Evolutionary conservation across 331 rosid genomes (phyloP).

Genomic region (Quercus lobata): DNA sequence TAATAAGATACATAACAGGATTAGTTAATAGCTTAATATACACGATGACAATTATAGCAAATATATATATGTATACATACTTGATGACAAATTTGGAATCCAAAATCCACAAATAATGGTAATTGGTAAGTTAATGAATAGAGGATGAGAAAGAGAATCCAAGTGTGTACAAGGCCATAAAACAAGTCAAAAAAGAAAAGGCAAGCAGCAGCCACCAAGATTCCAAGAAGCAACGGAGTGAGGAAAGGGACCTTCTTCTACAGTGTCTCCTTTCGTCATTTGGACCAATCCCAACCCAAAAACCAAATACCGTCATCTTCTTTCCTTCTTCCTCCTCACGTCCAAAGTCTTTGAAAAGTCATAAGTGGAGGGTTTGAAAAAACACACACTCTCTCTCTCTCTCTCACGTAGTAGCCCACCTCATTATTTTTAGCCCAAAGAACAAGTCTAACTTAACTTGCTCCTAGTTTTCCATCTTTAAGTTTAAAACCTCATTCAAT

Average conservation of each 20-base stretch:
- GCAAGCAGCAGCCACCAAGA: neutral
- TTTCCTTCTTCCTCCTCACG: neutral
- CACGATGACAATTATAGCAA: no score
- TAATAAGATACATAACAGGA: no score
- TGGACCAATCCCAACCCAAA: no score
- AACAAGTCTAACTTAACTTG: constrained; percentile 20
- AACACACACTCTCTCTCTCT: neutral
- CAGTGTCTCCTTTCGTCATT: constrained; percentile 21
- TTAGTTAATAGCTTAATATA: no score
- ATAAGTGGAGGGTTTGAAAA: constrained; percentile 2
- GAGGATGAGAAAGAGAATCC: no score
- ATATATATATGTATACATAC: no score
- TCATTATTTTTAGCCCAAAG: constrained; percentile 10
- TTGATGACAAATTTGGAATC: no score
- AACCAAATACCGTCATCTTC: constrained; percentile 16
- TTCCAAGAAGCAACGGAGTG: neutral
- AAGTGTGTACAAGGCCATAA: neutral
- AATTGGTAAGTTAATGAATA: no score
- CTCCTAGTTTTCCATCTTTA: neutral
- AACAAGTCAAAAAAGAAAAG: neutral
- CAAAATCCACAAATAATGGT: no score
- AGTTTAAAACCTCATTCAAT: neutral
- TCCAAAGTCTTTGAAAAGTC: constrained; percentile 36
- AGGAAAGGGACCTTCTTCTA: neutral
- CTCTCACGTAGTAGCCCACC: constrained; percentile 14